Evolutionary conservation across 2,329 filamentous ascomycete genomes (phyloP), one percentile per base, ranked within the genome.

Genomic region (Colletotrichum navitas): DNA sequence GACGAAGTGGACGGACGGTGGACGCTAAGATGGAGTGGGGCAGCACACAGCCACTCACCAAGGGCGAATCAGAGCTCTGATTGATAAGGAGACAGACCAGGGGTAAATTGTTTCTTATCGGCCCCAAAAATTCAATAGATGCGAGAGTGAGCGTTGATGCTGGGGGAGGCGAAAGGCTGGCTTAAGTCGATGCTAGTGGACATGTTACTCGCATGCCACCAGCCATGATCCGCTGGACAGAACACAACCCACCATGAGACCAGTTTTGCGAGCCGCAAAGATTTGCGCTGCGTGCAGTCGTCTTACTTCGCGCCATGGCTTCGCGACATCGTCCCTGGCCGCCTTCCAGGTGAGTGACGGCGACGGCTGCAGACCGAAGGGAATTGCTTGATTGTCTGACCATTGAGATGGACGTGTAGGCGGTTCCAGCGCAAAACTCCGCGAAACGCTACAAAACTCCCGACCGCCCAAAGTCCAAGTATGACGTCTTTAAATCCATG

Each of bases 401-500:
- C 14, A 26, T 45, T 45, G 29, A 16, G 45, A 29, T 8, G 5
- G 39, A 29, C 10, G 5, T 12, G 6, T 41, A 55, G 43, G 55
- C 29, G 14, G 41, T 21, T 18, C 21, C 21, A 11, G 36, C 16
- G 26, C 39, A n/a, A 45, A 12, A 34, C 18, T 59, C 36, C 21
- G 24, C 34, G 8, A 71, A 18, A 52, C 59, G 41, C 3, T 34
- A 41, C 34, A 10, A 16, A 26, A 36, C 26, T 12, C 61, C 56
- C 11, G 47, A 24, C 26, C 24, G 54, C 24, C 24, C 36, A 45
- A 58, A 61, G 47, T 26, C 59, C 21, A 73, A 72, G 49, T 74
- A 74, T 32, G 73, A 66, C 18, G 59, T 55, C 21, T 74, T 74
- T 65, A 68, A 41, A 68, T 45, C 47, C 41, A 74, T 74, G 72